Evolutionary conservation across 805 yeast species (phyloP).

Genomic region (Teunomyces kruisii): DNA sequence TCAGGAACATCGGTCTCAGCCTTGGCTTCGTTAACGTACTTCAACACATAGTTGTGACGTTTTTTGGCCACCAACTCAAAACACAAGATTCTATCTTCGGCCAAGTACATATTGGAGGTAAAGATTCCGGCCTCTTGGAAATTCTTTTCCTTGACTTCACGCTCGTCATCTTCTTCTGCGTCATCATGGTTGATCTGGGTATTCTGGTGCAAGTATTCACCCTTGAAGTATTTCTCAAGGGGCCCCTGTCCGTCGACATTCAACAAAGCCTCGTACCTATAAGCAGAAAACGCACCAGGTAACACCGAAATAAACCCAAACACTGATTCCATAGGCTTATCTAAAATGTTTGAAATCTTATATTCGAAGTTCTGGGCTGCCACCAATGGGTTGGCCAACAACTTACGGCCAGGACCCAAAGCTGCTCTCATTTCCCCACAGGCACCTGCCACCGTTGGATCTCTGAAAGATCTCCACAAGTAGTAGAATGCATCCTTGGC

Average conservation of each 20-base stretch:
- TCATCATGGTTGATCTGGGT: constrained; percentile 41
- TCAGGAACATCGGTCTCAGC: constrained; percentile 99
- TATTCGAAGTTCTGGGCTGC: constrained; percentile 98
- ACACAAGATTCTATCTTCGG: constrained; percentile 94
- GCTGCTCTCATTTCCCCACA: constrained; percentile 95
- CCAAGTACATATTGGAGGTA: constrained; percentile 93
- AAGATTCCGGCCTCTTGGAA: constrained; percentile 65
- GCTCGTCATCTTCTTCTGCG: constrained; percentile 39
- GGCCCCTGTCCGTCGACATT: constrained; percentile 80
- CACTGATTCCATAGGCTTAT: constrained; percentile 92
- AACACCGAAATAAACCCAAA: constrained; percentile 93
- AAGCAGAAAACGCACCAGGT: constrained; percentile 97
- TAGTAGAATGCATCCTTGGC: constrained; percentile 80
- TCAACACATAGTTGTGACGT: constrained; percentile 81
- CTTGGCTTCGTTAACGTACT: constrained; percentile 87
- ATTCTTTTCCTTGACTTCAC: constrained; percentile 37
- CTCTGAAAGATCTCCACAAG: constrained; percentile 83
- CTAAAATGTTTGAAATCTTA: constrained; percentile 90
- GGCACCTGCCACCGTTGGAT: constrained; percentile 89
- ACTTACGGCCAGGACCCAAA: constrained; percentile 55
- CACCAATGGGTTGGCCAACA: constrained; percentile 78
- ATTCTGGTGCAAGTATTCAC: constrained; percentile 74
- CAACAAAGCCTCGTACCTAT: constrained; percentile 76
- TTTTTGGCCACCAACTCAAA: constrained; percentile 93
- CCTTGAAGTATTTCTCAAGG: constrained; percentile 84